Evolutionary conservation across 805 yeast genomes (phyloP), one percentile per base, ranked within the genome.

Genomic region (Hanseniaspora singularis): DNA sequence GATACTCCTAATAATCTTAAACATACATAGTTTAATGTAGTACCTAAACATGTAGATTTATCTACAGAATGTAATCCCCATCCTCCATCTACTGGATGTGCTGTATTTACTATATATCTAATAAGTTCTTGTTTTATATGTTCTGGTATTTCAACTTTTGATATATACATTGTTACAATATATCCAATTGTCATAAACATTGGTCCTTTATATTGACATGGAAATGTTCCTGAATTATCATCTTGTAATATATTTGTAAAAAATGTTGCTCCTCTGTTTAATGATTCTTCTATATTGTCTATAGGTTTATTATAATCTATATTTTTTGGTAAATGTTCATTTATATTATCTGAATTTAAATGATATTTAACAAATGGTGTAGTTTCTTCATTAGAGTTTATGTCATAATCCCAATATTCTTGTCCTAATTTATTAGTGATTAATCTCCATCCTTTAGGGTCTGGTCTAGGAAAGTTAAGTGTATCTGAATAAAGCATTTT

Each of bases 51-150:
- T 0, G 99, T 92, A 8, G 92, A 79, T 60, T 89, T 92, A 60
- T 92, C 99, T 43, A 76, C 78, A 4, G 87, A 76, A 60, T 92
- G 96, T 32, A 92, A 68, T 0, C 99, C 99, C 99, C 99, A 92
- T 2, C 98, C 99, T n/a, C 99, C 99, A 62, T 92, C 98, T 0
- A 88, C 95, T 0, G 96, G 96, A 60, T 92, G 96, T 0, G 96
- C 80, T 0, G 85, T 74, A 60, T 92, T 92, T n/a, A 86, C 84
- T 15, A 92, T 64, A 58, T 88, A 92, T 50, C 98, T 70, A 23
- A 82, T 76, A 57, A 92, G 64, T 62, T 92, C 99, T 12, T 65
- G 64, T 52, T 68, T 68, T 55, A 72, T 74, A 32, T 74, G 79
- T 26, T 76, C 78, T 0, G 88, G 79, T 31, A 92, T 81, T 10